Evolutionary conservation across 2,329 filamentous ascomycete species (phyloP), one percentile per base, ranked within the genome.

Genomic region (Dothidotthia symphoricarpi): DNA sequence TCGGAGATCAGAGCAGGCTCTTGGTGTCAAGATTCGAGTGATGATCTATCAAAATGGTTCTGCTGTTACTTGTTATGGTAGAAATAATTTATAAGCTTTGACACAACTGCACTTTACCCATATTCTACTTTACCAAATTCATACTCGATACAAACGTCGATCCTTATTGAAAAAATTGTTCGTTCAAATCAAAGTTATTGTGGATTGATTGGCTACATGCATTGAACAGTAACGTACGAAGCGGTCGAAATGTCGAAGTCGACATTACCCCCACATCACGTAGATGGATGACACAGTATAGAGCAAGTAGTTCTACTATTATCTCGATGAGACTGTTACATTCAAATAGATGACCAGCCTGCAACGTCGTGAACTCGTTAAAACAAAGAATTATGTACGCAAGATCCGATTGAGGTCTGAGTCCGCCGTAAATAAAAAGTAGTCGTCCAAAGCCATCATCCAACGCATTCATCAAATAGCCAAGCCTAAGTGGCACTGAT

Each of bases 321-420:
- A 16, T 17, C 3, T 6, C 15, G 10, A 24, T 24, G n/a, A 13
- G 22, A 17, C n/a, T 25, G 24, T 9, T 14, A 26, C 17, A 11
- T 28, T 36, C 13, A 8, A 36, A 36, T 36, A 39, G 16, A 43
- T 29, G 30, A 39, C 39, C 39, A 43, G n/a, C n/a, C n/a, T n/a
- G n/a, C n/a, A 16, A 3, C 30, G 19, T 22, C 19, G 19, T n/a
- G n/a, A n/a, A n/a, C n/a, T n/a, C n/a, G n/a, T n/a, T 9, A 22
- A 22, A 22, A 22, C 19, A 22, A 22, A 22, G 19, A 22, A 9
- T 9, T 22, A 9, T 22, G 9, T 22, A 22, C 19, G 19, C 19
- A 22, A 22, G 19, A 22, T 9, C 19, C 14, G 19, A 24, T 19
- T 39, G 31, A 9, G 16, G 32, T 33, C 16, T 36, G 24, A 10